A percentile compares a stretch with the other conserved stretches of the same genome.
Conservation (phyloP, 805 yeast species). For the Tetrapisispora iriomotensis region DNA sequence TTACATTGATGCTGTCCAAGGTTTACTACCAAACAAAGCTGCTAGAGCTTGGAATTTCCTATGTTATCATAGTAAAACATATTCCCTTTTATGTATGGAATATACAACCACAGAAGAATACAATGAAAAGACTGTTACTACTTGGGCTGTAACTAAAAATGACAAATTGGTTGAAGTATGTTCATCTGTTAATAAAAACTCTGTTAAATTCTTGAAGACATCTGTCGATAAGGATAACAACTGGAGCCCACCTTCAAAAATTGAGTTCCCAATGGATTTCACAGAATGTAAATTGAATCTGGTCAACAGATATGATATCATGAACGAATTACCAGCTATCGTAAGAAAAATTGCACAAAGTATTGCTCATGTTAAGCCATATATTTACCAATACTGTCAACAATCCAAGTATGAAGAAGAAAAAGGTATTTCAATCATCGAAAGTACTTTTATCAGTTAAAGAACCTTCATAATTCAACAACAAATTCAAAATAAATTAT, state of each 20-base stretch:
- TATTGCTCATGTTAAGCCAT: conserved; percentile 77
- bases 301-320: conserved; percentile 76
- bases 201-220: conserved; percentile 24
- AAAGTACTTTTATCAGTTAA: conserved; percentile 60
- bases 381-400: conserved; percentile 73
- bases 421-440: conserved; percentile 59
- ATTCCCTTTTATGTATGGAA: conserved; percentile 72
- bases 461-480: not conserved
- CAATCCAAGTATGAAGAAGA: conserved; percentile 44
- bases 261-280: conserved; percentile 27
- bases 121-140: conserved; percentile 32
- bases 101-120: conserved; percentile 74
- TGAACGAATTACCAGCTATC: conserved; percentile 78
- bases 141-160: conserved; percentile 37
- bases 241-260: conserved; percentile 63
- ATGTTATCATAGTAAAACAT: conserved; percentile 58
- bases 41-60: conserved; percentile 83
- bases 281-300: conserved; percentile 43
- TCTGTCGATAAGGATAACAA: conserved; percentile 52
- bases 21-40: conserved; percentile 88
- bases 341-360: conserved; percentile 71
- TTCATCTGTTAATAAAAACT: conserved; percentile 47
- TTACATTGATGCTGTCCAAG: conserved; percentile 84
- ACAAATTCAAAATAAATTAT: too few relatives aligned
- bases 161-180: conserved; percentile 39